Evolutionary conservation across 164 flowering plant genomes (phyloP).

Genomic region (Stephania cephalantha): DNA sequence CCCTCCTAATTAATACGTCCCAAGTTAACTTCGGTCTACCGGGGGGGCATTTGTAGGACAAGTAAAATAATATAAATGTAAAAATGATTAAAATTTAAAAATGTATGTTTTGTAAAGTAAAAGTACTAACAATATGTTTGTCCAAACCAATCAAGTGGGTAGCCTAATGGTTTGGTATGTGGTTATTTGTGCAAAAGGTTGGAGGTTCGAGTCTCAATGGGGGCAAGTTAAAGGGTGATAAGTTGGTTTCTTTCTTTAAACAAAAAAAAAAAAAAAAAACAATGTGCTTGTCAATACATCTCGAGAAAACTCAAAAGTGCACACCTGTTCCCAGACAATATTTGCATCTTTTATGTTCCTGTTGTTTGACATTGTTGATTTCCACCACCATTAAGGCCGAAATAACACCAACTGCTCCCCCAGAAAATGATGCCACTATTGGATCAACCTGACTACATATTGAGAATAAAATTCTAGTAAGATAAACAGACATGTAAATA

Average conservation of each 20-base stretch:
- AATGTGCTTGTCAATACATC: neutral
- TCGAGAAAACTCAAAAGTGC: neutral
- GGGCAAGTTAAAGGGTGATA: too few species aligned
- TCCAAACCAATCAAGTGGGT: too few species aligned
- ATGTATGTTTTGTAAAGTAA: too few species aligned
- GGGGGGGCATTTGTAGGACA: neutral
- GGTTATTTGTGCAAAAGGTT: too few species aligned
- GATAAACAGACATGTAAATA: neutral
- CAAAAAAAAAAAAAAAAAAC: neutral
- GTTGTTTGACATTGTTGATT: constrained; percentile 92
- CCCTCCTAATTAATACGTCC: too few species aligned
- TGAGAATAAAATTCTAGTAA: constrained; percentile 2
- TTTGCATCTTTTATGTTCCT: constrained; percentile 94
- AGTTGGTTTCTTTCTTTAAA: too few species aligned
- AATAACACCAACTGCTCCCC: constrained; percentile 97
- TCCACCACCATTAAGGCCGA: constrained; percentile 98
- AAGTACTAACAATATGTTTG: too few species aligned
- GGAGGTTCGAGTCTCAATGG: too few species aligned
- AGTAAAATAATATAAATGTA: neutral
- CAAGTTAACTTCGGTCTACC: too few species aligned
- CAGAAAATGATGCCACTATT: constrained; percentile 98
- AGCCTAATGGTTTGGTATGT: too few species aligned
- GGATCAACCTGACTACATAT: constrained; percentile 92
- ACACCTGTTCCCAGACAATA: constrained; percentile 95
- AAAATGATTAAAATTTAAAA: too few species aligned